Evolutionary conservation across 108 stramenopile species (phyloP), one percentile per base, ranked within the genome.

Genomic region (Aurantiochytrium sp.): DNA sequence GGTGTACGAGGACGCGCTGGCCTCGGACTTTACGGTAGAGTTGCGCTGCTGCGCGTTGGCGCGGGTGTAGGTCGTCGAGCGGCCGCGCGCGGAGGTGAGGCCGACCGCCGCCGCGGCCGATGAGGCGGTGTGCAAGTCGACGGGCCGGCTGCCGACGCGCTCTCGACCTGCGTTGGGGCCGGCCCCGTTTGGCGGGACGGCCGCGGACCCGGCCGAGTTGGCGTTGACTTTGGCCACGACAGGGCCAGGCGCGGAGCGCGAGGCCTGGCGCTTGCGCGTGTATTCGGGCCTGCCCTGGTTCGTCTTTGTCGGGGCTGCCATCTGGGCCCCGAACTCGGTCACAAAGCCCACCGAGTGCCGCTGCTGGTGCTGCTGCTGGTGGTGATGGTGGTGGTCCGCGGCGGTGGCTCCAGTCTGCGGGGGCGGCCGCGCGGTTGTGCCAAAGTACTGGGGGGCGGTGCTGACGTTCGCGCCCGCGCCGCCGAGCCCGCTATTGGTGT

Each of bases 201-300:
- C 73, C 6, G 73, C 73, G 39, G 73, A 81, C 27, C 59, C 59
- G 27, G 39, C 42, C 45, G 73, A 81, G 27, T 41, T 48, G 73
- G 73, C 73, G 27, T 48, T 81, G 3, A 81, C 39, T 30, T 81
- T 81, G 3, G 73, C 45, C 36, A 81, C 30, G 15, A 41, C 73
- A 6, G 21, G 73, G 1, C 42, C 73, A 21, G 73, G 73, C 39
- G 45, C 45, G 12, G 73, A 81, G 6, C 73, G 39, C 45, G 73
- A 81, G 73, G 73, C 73, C 73, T 81, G 73, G 73, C 73, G 73
- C 45, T 81, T 81, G 21, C 73, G 39, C 73, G 73, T 81, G 30
- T 48, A 48, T 27, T 65, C 59, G 27, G 59, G 59, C 19, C 59
- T 65, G 0, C 59, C 59, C 34, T 65, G 59, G 59, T 65, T 65